A percentile compares a stretch with the other conserved stretches of the same genome.
Evolutionary conservation across 192 early-diverging fungal species (phyloP).

Genomic region (Backusella macrospora): DNA sequence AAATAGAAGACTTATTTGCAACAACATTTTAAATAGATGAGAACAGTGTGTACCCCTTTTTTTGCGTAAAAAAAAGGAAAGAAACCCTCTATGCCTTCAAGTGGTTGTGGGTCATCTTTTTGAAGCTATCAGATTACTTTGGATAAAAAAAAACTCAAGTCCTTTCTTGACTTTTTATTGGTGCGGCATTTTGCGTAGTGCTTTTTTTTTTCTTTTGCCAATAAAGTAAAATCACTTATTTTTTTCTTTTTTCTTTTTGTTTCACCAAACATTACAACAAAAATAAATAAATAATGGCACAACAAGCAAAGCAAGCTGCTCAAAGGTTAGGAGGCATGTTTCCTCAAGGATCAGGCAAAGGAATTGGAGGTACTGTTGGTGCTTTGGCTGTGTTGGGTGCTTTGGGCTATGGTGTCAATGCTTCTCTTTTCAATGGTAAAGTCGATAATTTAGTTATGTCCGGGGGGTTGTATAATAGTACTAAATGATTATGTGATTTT

Average conservation of each 20-base stretch:
- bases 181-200: too few relatives aligned
- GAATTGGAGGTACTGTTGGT: constrained; percentile 57
- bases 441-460: background rate
- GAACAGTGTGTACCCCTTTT: too few relatives aligned
- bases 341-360: constrained; percentile 58
- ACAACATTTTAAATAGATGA: too few relatives aligned
- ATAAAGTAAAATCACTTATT: background rate
- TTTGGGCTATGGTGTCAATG: constrained; percentile 73
- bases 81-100: too few relatives aligned
- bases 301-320: constrained; percentile 64
- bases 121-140: too few relatives aligned
- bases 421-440: constrained; percentile 91
- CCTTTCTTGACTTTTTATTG: too few relatives aligned
- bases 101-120: too few relatives aligned
- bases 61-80: too few relatives aligned
- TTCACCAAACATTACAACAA: background rate
- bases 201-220: too few relatives aligned
- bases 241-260: constrained; percentile 2
- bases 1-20: too few relatives aligned
- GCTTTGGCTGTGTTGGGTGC: constrained; percentile 71
- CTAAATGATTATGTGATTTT: background rate
- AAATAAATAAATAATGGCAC: constrained; percentile 39
- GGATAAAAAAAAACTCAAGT: too few relatives aligned
- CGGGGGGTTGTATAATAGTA: too few relatives aligned
- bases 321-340: constrained; percentile 66